Evolutionary conservation across 2,329 filamentous ascomycete species (phyloP).

Genomic region (Claviceps spartinae): DNA sequence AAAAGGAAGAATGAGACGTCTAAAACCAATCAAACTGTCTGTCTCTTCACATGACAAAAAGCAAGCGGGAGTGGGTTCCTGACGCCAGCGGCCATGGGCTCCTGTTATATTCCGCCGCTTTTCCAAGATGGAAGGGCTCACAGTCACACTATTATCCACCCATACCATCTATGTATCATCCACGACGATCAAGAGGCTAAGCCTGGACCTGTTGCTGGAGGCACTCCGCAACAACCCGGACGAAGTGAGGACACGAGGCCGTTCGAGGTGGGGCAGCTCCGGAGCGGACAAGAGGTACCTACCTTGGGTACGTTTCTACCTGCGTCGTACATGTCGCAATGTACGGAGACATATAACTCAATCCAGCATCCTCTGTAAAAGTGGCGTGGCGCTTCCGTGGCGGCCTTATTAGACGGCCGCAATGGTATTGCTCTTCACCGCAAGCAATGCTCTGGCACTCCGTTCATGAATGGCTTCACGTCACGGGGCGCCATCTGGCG

Average conservation of each 20-base stretch:
- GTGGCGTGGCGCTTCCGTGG: too few species aligned
- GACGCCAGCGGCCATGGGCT: background rate
- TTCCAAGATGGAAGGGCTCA: background rate
- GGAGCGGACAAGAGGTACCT: too few species aligned
- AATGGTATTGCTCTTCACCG: too few species aligned
- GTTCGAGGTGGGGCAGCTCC: background rate
- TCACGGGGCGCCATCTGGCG: too few species aligned
- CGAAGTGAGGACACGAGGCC: constrained; percentile 1
- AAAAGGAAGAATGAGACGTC: background rate
- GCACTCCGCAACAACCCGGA: background rate
- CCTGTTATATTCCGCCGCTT: background rate
- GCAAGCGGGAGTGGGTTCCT: background rate
- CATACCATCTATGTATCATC: background rate
- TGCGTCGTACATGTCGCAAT: too few species aligned
- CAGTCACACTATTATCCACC: background rate
- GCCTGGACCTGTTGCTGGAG: background rate
- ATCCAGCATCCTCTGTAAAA: too few species aligned
- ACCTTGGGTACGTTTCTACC: too few species aligned
- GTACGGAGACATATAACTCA: too few species aligned
- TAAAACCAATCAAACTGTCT: background rate
- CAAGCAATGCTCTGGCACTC: too few species aligned
- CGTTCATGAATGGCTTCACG: too few species aligned
- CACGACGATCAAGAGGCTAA: background rate
- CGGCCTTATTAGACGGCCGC: too few species aligned
- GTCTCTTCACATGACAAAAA: background rate